A percentile compares a stretch with the other conserved stretches of the same genome.
Evolutionary conservation across 1,284 basidiomycete species (phyloP).

Genomic region (Wallemia ichthyophaga): DNA sequence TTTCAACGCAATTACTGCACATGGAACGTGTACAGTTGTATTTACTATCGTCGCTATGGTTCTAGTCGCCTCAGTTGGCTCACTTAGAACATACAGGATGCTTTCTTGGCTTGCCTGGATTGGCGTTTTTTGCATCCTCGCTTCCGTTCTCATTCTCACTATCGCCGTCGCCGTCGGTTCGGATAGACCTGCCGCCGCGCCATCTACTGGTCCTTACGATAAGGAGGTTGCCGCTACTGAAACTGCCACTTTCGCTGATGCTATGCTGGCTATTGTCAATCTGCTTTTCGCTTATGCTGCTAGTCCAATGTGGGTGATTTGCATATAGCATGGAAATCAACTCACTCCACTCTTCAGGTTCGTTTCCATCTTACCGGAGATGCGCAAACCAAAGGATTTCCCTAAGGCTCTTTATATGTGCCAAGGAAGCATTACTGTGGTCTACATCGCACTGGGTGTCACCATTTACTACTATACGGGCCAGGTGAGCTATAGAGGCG

Average conservation of each 20-base stretch:
- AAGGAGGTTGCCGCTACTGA: slow-evolving; percentile 5
- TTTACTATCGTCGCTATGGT: slow-evolving; percentile 21
- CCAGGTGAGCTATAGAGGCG: background rate
- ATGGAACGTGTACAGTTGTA: slow-evolving; percentile 17
- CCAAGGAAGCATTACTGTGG: slow-evolving; percentile 8
- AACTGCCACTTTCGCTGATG: slow-evolving; percentile 18
- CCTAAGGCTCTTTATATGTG: slow-evolving; percentile 8
- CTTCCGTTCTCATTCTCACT: slow-evolving; percentile 15
- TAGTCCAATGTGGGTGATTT: slow-evolving; percentile 1
- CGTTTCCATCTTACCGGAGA: slow-evolving; percentile 16
- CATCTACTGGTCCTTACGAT: slow-evolving; percentile 17
- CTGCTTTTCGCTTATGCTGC: slow-evolving; percentile 14
- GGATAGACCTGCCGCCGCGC: slow-evolving; percentile 18
- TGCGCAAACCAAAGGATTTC: slow-evolving; percentile 13
- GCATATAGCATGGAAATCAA: slow-evolving; percentile 1
- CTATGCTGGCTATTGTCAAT: slow-evolving; percentile 25
- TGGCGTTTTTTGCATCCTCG: background rate
- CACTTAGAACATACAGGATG: slow-evolving; percentile 5
- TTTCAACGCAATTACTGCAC: slow-evolving; percentile 11
- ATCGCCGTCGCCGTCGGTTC: slow-evolving; percentile 22
- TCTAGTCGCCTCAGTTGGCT: slow-evolving; percentile 17
- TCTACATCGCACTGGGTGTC: slow-evolving; percentile 9
- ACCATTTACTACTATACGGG: slow-evolving; percentile 5
- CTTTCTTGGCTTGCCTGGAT: slow-evolving; percentile 13
- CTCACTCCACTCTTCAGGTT: slow-evolving; percentile 9